A percentile compares a stretch with the other conserved stretches of the same genome.
These are phyloP conservation scores for Lactuca saligna DNA, from an alignment of 129 eudicot genomes.

Conservation along the genomic window DNA sequence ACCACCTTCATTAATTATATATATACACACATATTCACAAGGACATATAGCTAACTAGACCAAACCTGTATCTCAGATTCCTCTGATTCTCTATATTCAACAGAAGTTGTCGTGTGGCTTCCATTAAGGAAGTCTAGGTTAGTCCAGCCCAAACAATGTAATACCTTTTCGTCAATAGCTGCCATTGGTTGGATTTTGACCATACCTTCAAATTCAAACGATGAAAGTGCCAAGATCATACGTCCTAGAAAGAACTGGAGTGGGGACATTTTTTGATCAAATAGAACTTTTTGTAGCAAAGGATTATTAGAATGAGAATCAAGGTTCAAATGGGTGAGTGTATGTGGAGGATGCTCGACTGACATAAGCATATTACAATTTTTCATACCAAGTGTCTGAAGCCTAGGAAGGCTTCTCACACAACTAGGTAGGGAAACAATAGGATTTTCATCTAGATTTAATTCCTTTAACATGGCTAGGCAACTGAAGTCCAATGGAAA, in stretches of 20 bases:
- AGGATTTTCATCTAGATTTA: no score
- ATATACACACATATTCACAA: not conserved
- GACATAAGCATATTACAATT: no score
- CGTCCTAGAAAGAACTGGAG: not conserved
- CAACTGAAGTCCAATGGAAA: no score
- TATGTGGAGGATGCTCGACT: no score
- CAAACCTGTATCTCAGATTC: not conserved
- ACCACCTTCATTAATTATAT: not conserved
- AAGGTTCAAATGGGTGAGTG: no score
- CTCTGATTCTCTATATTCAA: no score
- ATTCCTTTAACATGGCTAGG: no score
- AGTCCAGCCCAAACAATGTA: conserved; percentile 10
- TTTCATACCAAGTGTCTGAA: no score
- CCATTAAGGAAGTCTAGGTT: not conserved
- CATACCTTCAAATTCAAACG: conserved; percentile 10
- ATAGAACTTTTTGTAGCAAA: not conserved
- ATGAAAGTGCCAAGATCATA: not conserved
- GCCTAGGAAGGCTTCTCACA: no score
- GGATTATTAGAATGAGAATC: not conserved
- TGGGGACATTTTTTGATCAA: conserved; percentile 1
- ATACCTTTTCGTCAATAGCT: not conserved
- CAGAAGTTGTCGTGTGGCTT: no score
- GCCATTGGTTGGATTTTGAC: conserved; percentile 10
- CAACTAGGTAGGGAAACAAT: no score
- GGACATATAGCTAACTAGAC: not conserved